Evolutionary conservation across 106 monocot genomes (phyloP).

Genomic region (Dendrobium nobile): DNA sequence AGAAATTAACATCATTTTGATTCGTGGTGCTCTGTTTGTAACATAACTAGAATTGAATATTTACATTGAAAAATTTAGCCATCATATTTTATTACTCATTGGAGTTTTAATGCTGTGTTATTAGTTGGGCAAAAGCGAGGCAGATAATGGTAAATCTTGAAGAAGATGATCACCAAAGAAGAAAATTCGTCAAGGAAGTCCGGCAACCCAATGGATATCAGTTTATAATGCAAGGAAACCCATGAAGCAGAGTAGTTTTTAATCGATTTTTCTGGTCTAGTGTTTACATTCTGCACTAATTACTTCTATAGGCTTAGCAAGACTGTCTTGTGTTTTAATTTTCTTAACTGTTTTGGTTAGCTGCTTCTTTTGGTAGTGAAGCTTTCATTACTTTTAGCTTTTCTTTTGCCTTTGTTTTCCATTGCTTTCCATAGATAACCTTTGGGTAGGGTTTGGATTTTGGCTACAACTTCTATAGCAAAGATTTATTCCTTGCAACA

Average conservation of each 20-base stretch:
- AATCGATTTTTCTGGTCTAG: background rate
- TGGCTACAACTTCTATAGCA: background rate
- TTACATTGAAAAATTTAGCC: background rate
- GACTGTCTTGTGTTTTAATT: background rate
- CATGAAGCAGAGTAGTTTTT: constrained; percentile 86
- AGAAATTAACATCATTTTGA: background rate
- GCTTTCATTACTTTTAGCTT: background rate
- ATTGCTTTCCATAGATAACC: background rate
- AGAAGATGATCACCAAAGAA: constrained; percentile 96
- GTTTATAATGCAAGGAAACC: constrained; percentile 91
- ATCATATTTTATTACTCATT: background rate
- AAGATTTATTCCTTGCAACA: background rate
- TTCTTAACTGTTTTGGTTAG: background rate
- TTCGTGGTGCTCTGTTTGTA: background rate
- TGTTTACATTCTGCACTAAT: background rate
- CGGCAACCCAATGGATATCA: constrained; percentile 96
- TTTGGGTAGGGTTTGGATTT: background rate
- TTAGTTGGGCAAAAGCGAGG: constrained; percentile 92
- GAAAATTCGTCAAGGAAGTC: constrained; percentile 85
- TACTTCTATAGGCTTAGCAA: background rate
- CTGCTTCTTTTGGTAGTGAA: constrained; percentile 3
- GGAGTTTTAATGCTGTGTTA: background rate
- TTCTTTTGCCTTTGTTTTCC: background rate
- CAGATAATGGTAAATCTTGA: constrained; percentile 75
- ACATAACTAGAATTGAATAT: background rate